Evolutionary conservation across 164 flowering plant species (phyloP).

Genomic region (Nymphaea thermarum): DNA sequence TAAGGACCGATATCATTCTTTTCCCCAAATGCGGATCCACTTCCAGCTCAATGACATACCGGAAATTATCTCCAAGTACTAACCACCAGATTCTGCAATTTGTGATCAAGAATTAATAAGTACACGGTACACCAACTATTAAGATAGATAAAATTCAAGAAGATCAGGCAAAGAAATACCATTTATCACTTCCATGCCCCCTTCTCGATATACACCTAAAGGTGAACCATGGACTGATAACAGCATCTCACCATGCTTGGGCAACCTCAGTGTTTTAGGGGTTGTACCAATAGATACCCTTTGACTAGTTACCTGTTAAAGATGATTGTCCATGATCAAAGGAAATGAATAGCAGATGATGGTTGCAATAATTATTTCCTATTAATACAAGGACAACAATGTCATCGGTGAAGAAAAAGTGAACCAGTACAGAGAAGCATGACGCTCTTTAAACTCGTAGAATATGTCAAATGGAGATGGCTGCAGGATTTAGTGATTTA

Average conservation of each 20-base stretch:
- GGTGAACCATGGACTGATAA: constrained; percentile 77
- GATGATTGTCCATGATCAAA: not conserved
- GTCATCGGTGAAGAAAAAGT: too few species aligned
- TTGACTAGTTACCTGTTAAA: constrained; percentile 31
- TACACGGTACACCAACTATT: not conserved
- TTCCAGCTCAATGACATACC: too few species aligned
- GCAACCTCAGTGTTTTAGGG: constrained; percentile 58
- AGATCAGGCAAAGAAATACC: not conserved
- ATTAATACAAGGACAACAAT: not conserved
- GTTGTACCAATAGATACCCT: constrained; percentile 69
- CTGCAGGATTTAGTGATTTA: too few species aligned
- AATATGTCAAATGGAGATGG: too few species aligned
- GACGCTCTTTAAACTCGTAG: too few species aligned
- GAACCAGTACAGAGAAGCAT: too few species aligned
- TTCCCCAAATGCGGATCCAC: too few species aligned
- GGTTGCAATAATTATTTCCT: not conserved
- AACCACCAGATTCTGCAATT: constrained; percentile 1
- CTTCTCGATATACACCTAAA: constrained; percentile 73
- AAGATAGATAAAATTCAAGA: not conserved
- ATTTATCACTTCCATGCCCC: constrained; percentile 74
- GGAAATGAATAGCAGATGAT: too few species aligned
- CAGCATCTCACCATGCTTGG: constrained; percentile 79
- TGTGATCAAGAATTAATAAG: not conserved
- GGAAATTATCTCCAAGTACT: too few species aligned
- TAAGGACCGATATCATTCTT: too few species aligned